Conservation (phyloP, 208 protist genomes). For the Acanthamoeba polyphaga region DNA sequence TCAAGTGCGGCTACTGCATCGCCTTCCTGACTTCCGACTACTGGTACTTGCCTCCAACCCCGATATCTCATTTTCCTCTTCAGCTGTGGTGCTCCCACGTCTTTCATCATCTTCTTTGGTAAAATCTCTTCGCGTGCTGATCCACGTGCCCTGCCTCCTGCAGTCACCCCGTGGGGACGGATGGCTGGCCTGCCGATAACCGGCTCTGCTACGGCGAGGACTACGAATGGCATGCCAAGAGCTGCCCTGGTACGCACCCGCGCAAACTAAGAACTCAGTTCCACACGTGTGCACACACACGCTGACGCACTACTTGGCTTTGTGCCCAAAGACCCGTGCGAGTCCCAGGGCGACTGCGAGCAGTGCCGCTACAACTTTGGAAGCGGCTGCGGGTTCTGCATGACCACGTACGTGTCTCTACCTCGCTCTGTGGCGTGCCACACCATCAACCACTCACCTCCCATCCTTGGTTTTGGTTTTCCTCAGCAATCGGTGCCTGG, state of each 20-base stretch:
- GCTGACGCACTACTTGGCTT: background rate
- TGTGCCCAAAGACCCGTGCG: background rate
- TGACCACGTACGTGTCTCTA: background rate
- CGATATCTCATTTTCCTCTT: background rate
- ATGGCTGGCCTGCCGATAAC: background rate
- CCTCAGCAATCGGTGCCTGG: background rate
- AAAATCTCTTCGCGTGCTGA: background rate
- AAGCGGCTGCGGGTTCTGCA: background rate
- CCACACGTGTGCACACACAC: background rate
- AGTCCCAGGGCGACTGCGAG: conserved; percentile 2
- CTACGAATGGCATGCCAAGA: background rate
- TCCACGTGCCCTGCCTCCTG: background rate
- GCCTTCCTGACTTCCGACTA: background rate
- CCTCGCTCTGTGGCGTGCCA: background rate
- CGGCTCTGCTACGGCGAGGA: background rate
- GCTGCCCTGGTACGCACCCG: background rate
- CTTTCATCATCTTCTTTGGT: background rate
- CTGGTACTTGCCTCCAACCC: background rate
- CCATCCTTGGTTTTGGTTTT: background rate
- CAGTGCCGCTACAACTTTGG: background rate
- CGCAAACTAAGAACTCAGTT: background rate
- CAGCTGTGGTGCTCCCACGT: no score
- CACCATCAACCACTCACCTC: background rate
- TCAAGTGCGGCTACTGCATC: conserved; percentile 4
- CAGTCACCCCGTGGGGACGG: background rate